A percentile compares a stretch with the other conserved stretches of the same genome.
phyloP scores from a whole-genome alignment of 1,139 yeast genomes.

The Candida buenavistaensis region DNA sequence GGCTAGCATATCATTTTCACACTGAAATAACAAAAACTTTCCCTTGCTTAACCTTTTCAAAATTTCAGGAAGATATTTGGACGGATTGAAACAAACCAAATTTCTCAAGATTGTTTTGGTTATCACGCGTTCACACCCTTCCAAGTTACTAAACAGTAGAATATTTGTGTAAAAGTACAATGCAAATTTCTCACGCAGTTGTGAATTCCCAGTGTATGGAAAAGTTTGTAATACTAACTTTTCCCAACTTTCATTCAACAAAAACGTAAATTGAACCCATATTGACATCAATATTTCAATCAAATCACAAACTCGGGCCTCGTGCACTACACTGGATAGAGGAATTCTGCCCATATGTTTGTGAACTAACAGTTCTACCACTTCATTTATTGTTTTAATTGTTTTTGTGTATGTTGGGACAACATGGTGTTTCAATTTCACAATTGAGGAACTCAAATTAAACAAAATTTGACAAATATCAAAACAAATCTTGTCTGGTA shows the following conservation, averaged over 20 bases:
- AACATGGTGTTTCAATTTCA: background rate
- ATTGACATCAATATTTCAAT: constrained; percentile 26
- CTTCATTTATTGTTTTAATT: constrained; percentile 8
- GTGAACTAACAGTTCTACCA: constrained; percentile 15
- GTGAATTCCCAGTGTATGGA: constrained; percentile 41
- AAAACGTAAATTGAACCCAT: constrained; percentile 29
- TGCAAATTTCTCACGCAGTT: constrained; percentile 37
- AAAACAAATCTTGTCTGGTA: constrained; percentile 10
- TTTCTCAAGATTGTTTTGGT: constrained; percentile 23
- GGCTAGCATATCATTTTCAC: constrained; percentile 18
- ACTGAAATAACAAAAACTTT: constrained; percentile 19
- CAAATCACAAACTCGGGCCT: constrained; percentile 23
- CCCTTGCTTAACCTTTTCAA: constrained; percentile 23
- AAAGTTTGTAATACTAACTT: constrained; percentile 36
- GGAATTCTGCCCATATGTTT: constrained; percentile 41
- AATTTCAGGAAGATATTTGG: constrained; percentile 25
- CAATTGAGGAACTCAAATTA: background rate
- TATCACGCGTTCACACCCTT: constrained; percentile 25
- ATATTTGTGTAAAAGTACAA: constrained; percentile 30
- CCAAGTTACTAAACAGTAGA: constrained; percentile 22
- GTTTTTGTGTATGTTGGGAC: background rate
- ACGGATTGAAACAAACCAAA: constrained; percentile 26
- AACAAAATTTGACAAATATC: constrained; percentile 5
- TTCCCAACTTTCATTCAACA: constrained; percentile 35
- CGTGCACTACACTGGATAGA: constrained; percentile 25